Evolutionary conservation across 2,329 filamentous ascomycete species (phyloP).

Genomic region (Lasiodiplodia hormozganensis): DNA sequence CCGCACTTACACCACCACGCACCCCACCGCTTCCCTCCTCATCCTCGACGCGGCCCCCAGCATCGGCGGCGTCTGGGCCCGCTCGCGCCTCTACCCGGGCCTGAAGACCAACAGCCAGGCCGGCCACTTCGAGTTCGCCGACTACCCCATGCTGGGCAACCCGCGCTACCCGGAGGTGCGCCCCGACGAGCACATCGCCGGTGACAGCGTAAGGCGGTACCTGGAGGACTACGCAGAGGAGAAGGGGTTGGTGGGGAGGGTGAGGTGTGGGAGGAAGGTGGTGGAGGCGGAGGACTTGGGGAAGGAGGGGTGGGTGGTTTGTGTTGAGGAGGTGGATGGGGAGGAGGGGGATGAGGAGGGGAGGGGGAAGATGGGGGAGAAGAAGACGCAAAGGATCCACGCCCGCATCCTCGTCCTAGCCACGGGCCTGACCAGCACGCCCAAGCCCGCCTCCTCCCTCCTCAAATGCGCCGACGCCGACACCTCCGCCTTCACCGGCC

Average conservation of each 20-base stretch:
- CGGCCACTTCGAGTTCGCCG: constrained; percentile 49
- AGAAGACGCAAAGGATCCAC: constrained; percentile 33
- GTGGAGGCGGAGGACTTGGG: constrained; percentile 52
- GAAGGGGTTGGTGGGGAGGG: constrained; percentile 57
- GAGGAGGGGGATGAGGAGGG: no score
- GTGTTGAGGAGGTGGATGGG: neutral
- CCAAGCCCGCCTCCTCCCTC: constrained; percentile 60
- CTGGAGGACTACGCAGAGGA: constrained; percentile 55
- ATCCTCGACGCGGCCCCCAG: constrained; percentile 52
- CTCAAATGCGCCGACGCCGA: constrained; percentile 39
- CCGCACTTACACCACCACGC: constrained; percentile 55
- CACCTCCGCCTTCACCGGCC: constrained; percentile 57
- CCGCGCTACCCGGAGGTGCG: constrained; percentile 41
- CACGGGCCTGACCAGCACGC: constrained; percentile 65
- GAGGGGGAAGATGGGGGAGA: neutral
- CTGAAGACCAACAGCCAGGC: constrained; percentile 53
- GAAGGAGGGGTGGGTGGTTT: constrained; percentile 43
- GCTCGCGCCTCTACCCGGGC: constrained; percentile 51
- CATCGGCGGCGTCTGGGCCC: constrained; percentile 53
- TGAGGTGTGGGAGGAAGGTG: constrained; percentile 61
- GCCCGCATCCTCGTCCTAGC: constrained; percentile 64
- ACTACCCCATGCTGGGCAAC: constrained; percentile 39
- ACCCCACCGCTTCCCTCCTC: constrained; percentile 49
- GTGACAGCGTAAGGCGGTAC: constrained; percentile 63
- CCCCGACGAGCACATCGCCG: constrained; percentile 65